Evolutionary conservation across 2,329 filamentous ascomycete genomes (phyloP).

Genomic region (Cytospora paraplurivora): DNA sequence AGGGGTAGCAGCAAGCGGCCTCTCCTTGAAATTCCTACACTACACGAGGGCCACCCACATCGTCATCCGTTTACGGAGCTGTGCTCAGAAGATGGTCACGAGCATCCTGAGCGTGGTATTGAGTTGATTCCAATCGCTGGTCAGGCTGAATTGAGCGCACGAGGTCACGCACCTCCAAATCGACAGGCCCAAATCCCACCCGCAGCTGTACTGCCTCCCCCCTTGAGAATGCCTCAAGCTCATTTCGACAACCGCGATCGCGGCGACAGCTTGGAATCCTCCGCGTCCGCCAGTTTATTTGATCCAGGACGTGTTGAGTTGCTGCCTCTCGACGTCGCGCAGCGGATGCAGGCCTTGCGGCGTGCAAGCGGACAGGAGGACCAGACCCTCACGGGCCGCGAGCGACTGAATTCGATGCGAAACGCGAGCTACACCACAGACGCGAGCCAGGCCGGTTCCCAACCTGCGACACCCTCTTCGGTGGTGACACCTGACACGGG

Average conservation of each 20-base stretch:
- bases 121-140: slow-evolving; percentile 8
- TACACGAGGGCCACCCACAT: background rate
- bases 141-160: background rate
- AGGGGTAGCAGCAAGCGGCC: slow-evolving; percentile 7
- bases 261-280: slow-evolving; percentile 13
- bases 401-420: slow-evolving; percentile 20
- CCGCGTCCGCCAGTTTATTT: slow-evolving; percentile 26
- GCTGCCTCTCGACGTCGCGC: slow-evolving; percentile 38
- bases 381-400: slow-evolving; percentile 30
- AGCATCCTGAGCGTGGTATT: background rate
- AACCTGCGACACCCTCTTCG: slow-evolving; percentile 5
- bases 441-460: slow-evolving; percentile 20
- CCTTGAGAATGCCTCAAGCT: background rate
- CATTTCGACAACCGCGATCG: slow-evolving; percentile 14
- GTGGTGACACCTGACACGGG: slow-evolving; percentile 9
- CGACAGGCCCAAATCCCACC: background rate
- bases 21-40: background rate
- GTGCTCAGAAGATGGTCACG: slow-evolving; percentile 5
- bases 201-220: slow-evolving; percentile 5
- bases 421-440: slow-evolving; percentile 16
- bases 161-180: background rate
- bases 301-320: slow-evolving; percentile 37
- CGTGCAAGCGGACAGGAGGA: slow-evolving; percentile 32
- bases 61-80: slow-evolving; percentile 15
- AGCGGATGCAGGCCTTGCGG: slow-evolving; percentile 34